Evolutionary conservation across 306 rosid species (phyloP).

Genomic region (Begonia masoniana): DNA sequence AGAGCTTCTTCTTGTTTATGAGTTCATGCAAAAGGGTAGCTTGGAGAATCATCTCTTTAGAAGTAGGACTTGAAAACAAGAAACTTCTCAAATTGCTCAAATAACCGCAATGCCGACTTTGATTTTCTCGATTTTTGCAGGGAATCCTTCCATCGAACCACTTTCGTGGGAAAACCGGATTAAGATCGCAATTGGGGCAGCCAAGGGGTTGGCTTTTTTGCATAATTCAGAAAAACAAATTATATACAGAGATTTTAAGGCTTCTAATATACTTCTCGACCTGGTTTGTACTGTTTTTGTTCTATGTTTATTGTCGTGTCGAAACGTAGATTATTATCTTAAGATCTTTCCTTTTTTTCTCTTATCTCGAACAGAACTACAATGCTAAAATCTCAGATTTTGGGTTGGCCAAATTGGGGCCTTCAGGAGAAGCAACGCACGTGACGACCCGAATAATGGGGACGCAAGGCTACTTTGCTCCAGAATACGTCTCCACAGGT

Average conservation of each 20-base stretch:
- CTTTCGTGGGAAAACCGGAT: slow-evolving; percentile 67
- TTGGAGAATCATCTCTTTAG: slow-evolving; percentile 83
- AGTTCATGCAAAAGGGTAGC: slow-evolving; percentile 79
- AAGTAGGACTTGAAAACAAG: slow-evolving; percentile 32
- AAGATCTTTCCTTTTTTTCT: slow-evolving; percentile 1
- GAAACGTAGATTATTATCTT: background rate
- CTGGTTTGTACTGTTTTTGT: slow-evolving; percentile 34
- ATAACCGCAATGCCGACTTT: slow-evolving; percentile 5
- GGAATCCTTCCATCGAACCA: slow-evolving; percentile 29
- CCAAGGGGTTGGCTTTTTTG: slow-evolving; percentile 73
- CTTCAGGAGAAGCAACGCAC: slow-evolving; percentile 57
- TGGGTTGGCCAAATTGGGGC: slow-evolving; percentile 83
- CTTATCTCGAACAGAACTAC: slow-evolving; percentile 33
- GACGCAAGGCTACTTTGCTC: slow-evolving; percentile 79
- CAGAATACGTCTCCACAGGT: slow-evolving; percentile 85
- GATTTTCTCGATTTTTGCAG: slow-evolving; percentile 22
- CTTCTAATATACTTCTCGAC: slow-evolving; percentile 85
- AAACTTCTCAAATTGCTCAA: background rate
- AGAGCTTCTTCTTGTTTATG: slow-evolving; percentile 84
- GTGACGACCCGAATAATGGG: slow-evolving; percentile 87
- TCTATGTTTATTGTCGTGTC: background rate
- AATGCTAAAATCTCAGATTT: slow-evolving; percentile 80
- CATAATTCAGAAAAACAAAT: slow-evolving; percentile 59
- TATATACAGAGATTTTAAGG: slow-evolving; percentile 86
- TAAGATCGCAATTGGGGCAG: slow-evolving; percentile 73